Evolutionary conservation across 495 filamentous ascomycete species (phyloP).

Genomic region (Talaromyces nanjingensis): DNA sequence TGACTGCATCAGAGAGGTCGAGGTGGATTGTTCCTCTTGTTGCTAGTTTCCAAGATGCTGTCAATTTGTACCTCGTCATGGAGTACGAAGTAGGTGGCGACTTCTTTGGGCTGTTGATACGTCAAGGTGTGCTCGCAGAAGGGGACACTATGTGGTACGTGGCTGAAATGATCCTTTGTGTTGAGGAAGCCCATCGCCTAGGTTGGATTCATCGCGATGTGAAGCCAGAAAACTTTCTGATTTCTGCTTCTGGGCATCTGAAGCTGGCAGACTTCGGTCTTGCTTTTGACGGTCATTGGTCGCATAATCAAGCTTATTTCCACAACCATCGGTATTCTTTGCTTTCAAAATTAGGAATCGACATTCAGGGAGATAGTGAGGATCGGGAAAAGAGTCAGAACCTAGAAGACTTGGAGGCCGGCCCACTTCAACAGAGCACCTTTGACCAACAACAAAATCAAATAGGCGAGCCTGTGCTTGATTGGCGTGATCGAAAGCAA

Average conservation of each 20-base stretch:
- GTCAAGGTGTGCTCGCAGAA: constrained; percentile 73
- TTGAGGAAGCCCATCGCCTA: constrained; percentile 85
- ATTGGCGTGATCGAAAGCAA: constrained; percentile 71
- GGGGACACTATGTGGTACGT: constrained; percentile 75
- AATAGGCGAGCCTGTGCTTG: constrained; percentile 52
- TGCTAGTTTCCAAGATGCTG: constrained; percentile 79
- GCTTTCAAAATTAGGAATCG: constrained; percentile 65
- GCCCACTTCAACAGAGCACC: constrained; percentile 31
- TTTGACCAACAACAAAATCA: constrained; percentile 52
- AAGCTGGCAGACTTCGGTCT: constrained; percentile 95
- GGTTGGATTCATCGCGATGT: constrained; percentile 90
- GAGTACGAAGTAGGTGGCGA: constrained; percentile 97
- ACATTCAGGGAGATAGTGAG: constrained; percentile 65
- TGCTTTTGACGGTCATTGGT: constrained; percentile 91
- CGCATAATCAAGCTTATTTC: constrained; percentile 80
- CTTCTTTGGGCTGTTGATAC: constrained; percentile 78
- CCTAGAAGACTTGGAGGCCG: constrained; percentile 20
- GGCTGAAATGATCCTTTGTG: constrained; percentile 90
- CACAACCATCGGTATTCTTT: constrained; percentile 73
- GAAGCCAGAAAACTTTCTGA: constrained; percentile 95
- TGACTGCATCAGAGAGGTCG: constrained; percentile 76
- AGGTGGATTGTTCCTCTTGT: constrained; percentile 85
- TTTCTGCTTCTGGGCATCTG: constrained; percentile 78
- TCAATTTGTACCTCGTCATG: constrained; percentile 87
- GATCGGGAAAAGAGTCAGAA: constrained; percentile 47